A percentile compares a stretch with the other conserved stretches of the same genome.
Evolutionary conservation across 805 yeast genomes (phyloP).

Genomic region (Dipodascopsis tothii): DNA sequence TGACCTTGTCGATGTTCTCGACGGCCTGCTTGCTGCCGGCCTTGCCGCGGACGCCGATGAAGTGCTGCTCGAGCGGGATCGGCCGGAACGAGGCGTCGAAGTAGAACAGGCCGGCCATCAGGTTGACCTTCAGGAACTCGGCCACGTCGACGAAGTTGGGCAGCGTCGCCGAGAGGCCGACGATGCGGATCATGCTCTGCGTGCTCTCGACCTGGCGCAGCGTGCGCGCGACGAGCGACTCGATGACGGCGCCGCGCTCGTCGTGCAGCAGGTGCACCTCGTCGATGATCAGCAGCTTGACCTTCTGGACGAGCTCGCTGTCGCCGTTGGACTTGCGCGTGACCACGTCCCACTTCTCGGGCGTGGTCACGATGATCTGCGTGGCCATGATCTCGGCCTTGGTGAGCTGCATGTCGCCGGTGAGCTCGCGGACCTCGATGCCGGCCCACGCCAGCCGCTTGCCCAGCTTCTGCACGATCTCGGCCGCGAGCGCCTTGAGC

Average conservation of each 20-base stretch:
- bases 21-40: constrained; percentile 62
- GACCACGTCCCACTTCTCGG: constrained; percentile 97
- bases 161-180: constrained; percentile 87
- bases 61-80: constrained; percentile 80
- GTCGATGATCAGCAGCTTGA: constrained; percentile 80
- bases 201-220: constrained; percentile 89
- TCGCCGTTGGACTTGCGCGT: constrained; percentile 91
- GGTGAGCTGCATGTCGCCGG: constrained; percentile 93
- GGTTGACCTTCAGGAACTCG: constrained; percentile 74
- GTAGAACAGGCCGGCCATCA: constrained; percentile 85
- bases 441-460: constrained; percentile 77
- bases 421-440: constrained; percentile 74
- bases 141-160: constrained; percentile 92
- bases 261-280: constrained; percentile 95
- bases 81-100: constrained; percentile 93
- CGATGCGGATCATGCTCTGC: constrained; percentile 87
- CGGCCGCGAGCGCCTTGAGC: constrained; percentile 89
- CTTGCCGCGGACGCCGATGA: constrained; percentile 80
- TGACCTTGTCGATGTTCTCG: constrained; percentile 53
- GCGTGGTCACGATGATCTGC: constrained; percentile 86
- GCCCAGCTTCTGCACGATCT: constrained; percentile 83
- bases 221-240: constrained; percentile 89
- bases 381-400: constrained; percentile 71
- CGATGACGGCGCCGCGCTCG: constrained; percentile 96
- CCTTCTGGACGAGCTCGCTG: constrained; percentile 72